Conservation (phyloP, 192 early-diverging fungal species). For the Entomortierella lignicola region DNA sequence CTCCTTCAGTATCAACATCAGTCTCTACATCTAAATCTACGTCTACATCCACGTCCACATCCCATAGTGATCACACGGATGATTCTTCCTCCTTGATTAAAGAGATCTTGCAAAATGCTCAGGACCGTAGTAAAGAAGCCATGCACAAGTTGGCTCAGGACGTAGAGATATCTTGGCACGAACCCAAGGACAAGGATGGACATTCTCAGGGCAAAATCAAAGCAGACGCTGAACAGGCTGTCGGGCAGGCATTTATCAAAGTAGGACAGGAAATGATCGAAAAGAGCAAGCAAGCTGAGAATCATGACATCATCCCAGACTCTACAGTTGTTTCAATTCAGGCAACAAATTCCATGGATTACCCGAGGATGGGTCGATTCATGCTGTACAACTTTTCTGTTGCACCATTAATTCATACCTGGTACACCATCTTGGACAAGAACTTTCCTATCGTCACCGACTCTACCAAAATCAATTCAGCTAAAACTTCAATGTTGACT, state of each 20-base stretch:
- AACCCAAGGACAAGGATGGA: neutral
- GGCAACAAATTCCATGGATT: constrained; percentile 33
- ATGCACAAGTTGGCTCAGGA: constrained; percentile 3
- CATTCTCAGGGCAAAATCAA: neutral
- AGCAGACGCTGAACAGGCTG: neutral
- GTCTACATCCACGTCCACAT: neutral
- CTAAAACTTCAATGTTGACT: neutral
- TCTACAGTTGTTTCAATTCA: neutral
- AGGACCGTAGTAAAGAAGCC: neutral
- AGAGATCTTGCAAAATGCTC: neutral
- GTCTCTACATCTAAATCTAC: constrained; percentile 1
- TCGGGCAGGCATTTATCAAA: neutral
- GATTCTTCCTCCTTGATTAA: neutral
- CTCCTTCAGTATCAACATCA: constrained; percentile 4
- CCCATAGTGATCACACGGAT: too few relatives aligned
- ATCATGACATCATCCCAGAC: neutral
- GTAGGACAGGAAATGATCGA: neutral
- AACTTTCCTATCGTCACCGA: constrained; percentile 62
- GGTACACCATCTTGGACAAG: constrained; percentile 76
- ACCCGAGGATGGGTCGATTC: constrained; percentile 67
- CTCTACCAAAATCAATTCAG: neutral
- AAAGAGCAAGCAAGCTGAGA: constrained; percentile 6
- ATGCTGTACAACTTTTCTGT: constrained; percentile 74
- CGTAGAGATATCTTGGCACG: constrained; percentile 2
- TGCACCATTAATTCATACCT: constrained; percentile 75